Base-by-base conservation (phyloP, 192 early-diverging fungal species). In the Podila epigama region DNA sequence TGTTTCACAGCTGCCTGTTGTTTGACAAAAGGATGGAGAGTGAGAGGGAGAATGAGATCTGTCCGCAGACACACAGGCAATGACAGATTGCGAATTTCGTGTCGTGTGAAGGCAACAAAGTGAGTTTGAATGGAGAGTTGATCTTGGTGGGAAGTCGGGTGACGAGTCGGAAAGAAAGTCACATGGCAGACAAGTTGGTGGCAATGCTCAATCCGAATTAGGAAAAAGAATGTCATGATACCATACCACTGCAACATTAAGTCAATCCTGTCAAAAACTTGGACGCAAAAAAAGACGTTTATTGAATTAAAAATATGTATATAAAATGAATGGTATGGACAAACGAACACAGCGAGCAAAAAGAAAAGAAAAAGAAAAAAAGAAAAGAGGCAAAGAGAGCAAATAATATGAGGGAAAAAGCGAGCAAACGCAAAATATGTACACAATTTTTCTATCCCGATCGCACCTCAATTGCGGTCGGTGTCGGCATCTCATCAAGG, bases 261-360 rank as follows among this genome's bases (percentile, higher is more conserved):
- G n/a, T n/a, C n/a, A n/a, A n/a, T n/a, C n/a, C n/a, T n/a, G n/a
- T n/a, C n/a, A 48, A 48, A 18, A 22, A 4, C 2, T 5, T 20
- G 18, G 44, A 18, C 10, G 42, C 0, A 20, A 6, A 39, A 39
- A 39, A 39, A 48, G 11, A 48, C 15, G 44, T 48, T 48, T 48
- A 48, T 48, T 48, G 44, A 10, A 22, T 22, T 48, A 22, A 9
- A 41, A 48, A 22, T 48, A 48, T 11, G 15, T n/a, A 48, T 48
- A 18, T 48, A 48, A 44, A 48, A 22, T 10, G 44, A 48, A 22
- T 22, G 44, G 44, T 48, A 48, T 48, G 44, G 44, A 48, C 44
- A 48, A 48, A 48, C 44, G 44, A 48, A 20, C 44, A 48, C n/a
- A 48, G 44, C 44, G n/a, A 48, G 44, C n/a, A 48, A 48, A 48